These are phyloP conservation scores for Coniosporium apollinis DNA, from an alignment of 495 filamentous ascomycete species.

Conservation along the genomic window DNA sequence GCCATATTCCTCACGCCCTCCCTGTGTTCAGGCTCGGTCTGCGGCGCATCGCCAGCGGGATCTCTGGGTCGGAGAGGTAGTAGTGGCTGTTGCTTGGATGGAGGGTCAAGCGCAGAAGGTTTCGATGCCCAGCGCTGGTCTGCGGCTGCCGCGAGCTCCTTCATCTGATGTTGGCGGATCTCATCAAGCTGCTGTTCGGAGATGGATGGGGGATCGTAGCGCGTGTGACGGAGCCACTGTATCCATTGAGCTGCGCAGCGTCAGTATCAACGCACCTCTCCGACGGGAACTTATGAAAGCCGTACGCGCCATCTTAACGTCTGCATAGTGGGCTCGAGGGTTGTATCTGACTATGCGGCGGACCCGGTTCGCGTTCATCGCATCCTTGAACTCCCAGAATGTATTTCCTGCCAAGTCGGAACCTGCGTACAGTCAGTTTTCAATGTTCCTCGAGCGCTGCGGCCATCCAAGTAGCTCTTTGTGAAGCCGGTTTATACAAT, in stretches of 20 bases:
- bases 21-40: slow-evolving; percentile 8
- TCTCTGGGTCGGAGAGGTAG: slow-evolving; percentile 25
- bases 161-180: slow-evolving; percentile 47
- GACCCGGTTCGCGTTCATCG: slow-evolving; percentile 31
- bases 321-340: slow-evolving; percentile 42
- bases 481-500: neutral
- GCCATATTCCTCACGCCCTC: slow-evolving; percentile 12
- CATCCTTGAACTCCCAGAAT: slow-evolving; percentile 80
- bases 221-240: slow-evolving; percentile 86
- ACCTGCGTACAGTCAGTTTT: slow-evolving; percentile 33
- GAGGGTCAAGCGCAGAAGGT: slow-evolving; percentile 43
- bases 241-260: slow-evolving; percentile 58
- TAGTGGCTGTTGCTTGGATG: slow-evolving; percentile 28
- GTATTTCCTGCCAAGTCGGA: slow-evolving; percentile 78
- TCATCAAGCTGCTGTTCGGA: slow-evolving; percentile 59
- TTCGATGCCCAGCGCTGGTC: slow-evolving; percentile 79
- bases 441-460: neutral
- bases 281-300: neutral
- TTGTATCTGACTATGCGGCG: slow-evolving; percentile 54
- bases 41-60: slow-evolving; percentile 14
- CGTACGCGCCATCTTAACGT: slow-evolving; percentile 45
- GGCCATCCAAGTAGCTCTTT: neutral
- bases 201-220: slow-evolving; percentile 49
- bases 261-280: slow-evolving; percentile 1
- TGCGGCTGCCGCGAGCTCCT: slow-evolving; percentile 55